Conservation (phyloP, 1,284 basidiomycete genomes). For the Phellopilus nigrolimitatus region DNA sequence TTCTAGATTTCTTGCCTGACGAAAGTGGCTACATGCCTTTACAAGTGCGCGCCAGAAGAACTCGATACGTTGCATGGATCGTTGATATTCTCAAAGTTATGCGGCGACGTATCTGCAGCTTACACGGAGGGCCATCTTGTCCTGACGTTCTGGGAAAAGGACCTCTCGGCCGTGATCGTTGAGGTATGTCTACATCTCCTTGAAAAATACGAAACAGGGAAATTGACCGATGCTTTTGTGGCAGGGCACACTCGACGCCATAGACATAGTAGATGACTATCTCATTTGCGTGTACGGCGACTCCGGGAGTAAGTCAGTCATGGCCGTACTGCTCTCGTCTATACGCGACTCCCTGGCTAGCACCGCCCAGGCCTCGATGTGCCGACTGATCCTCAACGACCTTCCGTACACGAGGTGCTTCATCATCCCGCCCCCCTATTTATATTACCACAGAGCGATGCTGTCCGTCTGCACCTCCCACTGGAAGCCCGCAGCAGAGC, state of each 20-base stretch:
- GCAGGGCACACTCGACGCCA: slow-evolving; percentile 5
- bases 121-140: slow-evolving; percentile 11
- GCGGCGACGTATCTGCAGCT: slow-evolving; percentile 1
- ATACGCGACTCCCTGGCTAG: not conserved
- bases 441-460: slow-evolving; percentile 5
- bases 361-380: not conserved
- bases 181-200: not conserved
- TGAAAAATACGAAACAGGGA: no score
- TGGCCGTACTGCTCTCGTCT: not conserved
- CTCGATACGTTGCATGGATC: slow-evolving; percentile 4
- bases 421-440: not conserved
- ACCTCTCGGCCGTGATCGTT: not conserved
- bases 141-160: slow-evolving; percentile 9
- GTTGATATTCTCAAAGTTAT: slow-evolving; percentile 3
- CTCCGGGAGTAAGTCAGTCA: not conserved
- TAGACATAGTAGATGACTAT: slow-evolving; percentile 9
- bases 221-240: not conserved
- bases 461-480: slow-evolving; percentile 9
- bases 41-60: not conserved
- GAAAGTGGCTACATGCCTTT: no score
- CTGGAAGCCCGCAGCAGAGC: not conserved
- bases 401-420: not conserved
- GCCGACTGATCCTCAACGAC: not conserved
- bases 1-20: no score
- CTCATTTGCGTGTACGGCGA: slow-evolving; percentile 4